phyloP scores from a whole-genome alignment of 108 stramenopile species.

The Chaetoceros muelleri region DNA sequence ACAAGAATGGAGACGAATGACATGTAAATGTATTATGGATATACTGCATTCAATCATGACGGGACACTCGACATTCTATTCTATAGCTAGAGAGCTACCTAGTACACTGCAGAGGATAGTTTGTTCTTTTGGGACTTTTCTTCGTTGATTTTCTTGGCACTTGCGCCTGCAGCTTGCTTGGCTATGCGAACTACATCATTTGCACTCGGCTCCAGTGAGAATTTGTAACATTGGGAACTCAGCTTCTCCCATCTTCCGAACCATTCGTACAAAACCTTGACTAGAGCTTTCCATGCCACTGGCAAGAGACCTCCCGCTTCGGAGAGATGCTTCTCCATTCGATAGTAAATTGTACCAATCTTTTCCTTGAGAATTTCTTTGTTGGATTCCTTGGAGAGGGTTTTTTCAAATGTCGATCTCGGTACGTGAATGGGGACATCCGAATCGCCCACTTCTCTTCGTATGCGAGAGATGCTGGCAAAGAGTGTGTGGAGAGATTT shows the following conservation, averaged over 20 bases:
- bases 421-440: constrained; percentile 80
- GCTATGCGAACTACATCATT: constrained; percentile 82
- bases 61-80: too few relatives aligned
- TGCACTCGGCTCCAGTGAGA: constrained; percentile 72
- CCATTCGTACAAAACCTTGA: constrained; percentile 86
- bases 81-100: too few relatives aligned
- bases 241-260: constrained; percentile 87
- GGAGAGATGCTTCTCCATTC: constrained; percentile 86
- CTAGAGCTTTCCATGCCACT: constrained; percentile 84
- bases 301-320: constrained; percentile 76
- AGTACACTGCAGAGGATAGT: too few relatives aligned
- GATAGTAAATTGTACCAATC: constrained; percentile 63
- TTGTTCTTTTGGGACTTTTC: constrained; percentile 14
- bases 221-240: constrained; percentile 69
- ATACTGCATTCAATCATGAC: too few relatives aligned
- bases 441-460: constrained; percentile 71
- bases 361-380: constrained; percentile 78
- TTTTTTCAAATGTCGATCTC: constrained; percentile 65
- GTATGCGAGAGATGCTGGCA: constrained; percentile 66
- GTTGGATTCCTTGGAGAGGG: constrained; percentile 75
- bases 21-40: too few relatives aligned
- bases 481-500: constrained; percentile 80
- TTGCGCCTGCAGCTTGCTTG: constrained; percentile 58
- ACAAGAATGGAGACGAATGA: too few relatives aligned
- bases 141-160: constrained; percentile 3